A percentile compares a stretch with the other conserved stretches of the same genome.
phyloP scores from a whole-genome alignment of 208 protist genomes.

The Leishmania mexicana region DNA sequence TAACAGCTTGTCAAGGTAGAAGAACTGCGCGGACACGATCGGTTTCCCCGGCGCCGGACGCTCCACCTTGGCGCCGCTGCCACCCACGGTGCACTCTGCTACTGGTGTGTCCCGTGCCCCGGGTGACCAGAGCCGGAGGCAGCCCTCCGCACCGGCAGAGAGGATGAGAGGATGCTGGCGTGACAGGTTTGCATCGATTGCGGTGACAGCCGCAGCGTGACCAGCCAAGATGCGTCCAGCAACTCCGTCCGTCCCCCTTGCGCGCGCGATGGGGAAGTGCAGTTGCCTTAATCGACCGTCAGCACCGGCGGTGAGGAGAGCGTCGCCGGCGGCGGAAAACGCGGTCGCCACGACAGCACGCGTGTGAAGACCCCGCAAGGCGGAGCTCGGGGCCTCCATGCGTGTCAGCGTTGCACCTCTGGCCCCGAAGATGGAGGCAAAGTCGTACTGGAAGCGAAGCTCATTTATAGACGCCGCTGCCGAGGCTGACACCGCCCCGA shows the following conservation, averaged over 20 bases:
- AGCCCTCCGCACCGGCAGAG: conserved; percentile 60
- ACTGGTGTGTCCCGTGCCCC: conserved; percentile 26
- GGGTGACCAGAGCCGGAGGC: conserved; percentile 63
- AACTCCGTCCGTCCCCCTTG: conserved; percentile 39
- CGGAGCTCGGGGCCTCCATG: conserved; percentile 14
- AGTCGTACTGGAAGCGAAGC: conserved; percentile 16
- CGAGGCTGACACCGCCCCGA: conserved; percentile 30
- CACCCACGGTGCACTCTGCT: conserved; percentile 10
- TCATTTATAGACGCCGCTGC: neutral
- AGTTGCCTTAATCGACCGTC: conserved; percentile 47
- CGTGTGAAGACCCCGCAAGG: conserved; percentile 18
- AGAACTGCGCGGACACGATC: conserved; percentile 65
- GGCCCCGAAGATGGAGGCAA: neutral
- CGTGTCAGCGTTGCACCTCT: neutral
- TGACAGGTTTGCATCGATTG: conserved; percentile 60
- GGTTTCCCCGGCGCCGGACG: conserved; percentile 6
- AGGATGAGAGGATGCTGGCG: conserved; percentile 51
- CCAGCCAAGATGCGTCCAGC: conserved; percentile 37
- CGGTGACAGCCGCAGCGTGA: conserved; percentile 44
- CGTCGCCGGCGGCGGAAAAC: conserved; percentile 51
- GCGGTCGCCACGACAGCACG: conserved; percentile 27
- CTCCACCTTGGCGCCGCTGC: neutral
- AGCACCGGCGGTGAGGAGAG: conserved; percentile 50
- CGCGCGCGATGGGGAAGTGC: conserved; percentile 44
- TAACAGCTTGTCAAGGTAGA: conserved; percentile 83